phyloP scores from a whole-genome alignment of 441 rosid genomes.

The Bruguiera hainesii region DNA sequence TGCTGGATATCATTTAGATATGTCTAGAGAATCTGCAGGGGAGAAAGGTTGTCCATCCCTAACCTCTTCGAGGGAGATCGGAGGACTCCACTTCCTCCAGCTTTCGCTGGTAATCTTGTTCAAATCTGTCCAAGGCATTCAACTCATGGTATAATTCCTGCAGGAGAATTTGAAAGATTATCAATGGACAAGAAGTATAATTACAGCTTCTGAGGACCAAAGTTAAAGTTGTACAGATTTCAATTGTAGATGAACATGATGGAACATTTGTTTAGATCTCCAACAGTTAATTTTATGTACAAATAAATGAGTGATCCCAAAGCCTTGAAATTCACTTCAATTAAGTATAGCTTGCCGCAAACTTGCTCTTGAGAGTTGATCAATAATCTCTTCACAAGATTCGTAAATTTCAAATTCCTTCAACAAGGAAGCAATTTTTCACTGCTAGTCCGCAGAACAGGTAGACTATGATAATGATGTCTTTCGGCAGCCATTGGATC shows the following conservation, averaged over 20 bases:
- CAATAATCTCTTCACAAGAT: neutral
- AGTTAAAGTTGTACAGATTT: neutral
- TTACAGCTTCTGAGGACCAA: constrained; percentile 7
- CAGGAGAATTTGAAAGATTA: constrained; percentile 20
- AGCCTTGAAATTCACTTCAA: neutral
- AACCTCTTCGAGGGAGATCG: constrained; percentile 73
- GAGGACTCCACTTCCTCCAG: constrained; percentile 65
- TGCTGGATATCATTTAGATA: neutral
- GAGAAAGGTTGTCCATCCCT: constrained; percentile 10
- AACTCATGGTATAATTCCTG: constrained; percentile 87
- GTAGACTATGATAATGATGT: neutral
- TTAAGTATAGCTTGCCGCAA: neutral
- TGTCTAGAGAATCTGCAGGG: neutral
- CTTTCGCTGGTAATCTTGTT: constrained; percentile 63
- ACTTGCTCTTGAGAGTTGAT: neutral
- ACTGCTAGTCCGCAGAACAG: neutral
- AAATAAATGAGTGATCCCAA: neutral
- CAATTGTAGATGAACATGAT: neutral
- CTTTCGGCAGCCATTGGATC: neutral
- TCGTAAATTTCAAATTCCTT: neutral
- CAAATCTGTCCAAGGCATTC: constrained; percentile 79
- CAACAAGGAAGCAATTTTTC: neutral
- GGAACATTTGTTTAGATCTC: neutral
- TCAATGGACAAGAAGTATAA: constrained; percentile 12
- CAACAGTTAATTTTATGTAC: neutral